phyloP scores from a whole-genome alignment of 805 yeast genomes.

The Kodamaea restingae region DNA sequence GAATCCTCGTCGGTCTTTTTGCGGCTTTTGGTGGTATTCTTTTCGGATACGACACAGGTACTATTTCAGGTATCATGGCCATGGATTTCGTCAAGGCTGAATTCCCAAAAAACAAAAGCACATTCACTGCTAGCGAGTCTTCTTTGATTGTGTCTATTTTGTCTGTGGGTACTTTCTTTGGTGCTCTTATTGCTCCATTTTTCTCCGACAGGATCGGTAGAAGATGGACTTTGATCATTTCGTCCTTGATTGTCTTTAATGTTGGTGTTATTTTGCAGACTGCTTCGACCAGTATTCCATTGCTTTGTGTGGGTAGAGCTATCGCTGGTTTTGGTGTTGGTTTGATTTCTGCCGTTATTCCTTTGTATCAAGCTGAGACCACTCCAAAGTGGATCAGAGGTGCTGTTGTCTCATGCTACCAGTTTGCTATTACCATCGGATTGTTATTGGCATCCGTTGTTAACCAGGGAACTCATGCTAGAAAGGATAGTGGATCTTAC shows the following conservation, averaged over 20 bases:
- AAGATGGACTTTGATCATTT: conserved; percentile 33
- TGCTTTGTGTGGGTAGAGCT: conserved; percentile 37
- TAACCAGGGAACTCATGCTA: conserved; percentile 32
- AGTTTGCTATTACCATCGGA: conserved; percentile 39
- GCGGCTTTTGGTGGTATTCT: conserved; percentile 42
- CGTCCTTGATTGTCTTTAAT: conserved; percentile 33
- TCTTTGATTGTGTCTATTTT: conserved; percentile 29
- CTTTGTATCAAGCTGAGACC: conserved; percentile 39
- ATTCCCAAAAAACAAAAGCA: conserved; percentile 18
- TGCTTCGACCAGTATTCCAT: conserved; percentile 30
- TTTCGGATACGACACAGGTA: conserved; percentile 42
- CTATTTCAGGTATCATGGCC: conserved; percentile 40
- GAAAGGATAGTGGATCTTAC: conserved; percentile 35
- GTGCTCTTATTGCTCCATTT: conserved; percentile 35
- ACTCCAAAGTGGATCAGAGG: conserved; percentile 44
- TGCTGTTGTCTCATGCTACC: conserved; percentile 39
- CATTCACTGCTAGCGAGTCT: conserved; percentile 19
- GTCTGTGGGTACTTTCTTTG: conserved; percentile 42
- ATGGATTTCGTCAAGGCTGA: conserved; percentile 32
- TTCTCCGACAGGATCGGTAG: conserved; percentile 37
- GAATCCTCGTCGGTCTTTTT: conserved; percentile 36
- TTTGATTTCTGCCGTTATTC: conserved; percentile 36
- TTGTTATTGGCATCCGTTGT: conserved; percentile 35
- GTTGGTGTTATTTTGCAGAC: conserved; percentile 38
- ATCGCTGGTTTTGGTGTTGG: conserved; percentile 43